These are phyloP conservation scores for Wolfiporia cocos DNA, from an alignment of 1,284 basidiomycete species.

Conservation along the genomic window DNA sequence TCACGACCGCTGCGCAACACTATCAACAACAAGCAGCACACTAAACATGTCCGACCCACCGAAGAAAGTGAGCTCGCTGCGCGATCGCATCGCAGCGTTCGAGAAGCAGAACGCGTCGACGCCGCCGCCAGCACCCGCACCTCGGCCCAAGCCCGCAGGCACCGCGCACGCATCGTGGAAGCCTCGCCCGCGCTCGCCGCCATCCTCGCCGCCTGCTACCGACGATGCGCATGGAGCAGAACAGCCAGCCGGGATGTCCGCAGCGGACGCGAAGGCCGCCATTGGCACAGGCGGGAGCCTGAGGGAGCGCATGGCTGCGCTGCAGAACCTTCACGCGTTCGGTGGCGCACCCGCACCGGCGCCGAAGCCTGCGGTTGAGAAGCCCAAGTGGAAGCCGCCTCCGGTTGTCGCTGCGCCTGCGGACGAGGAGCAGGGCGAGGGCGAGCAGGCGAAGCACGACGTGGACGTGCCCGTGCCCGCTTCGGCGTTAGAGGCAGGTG, in stretches of 20 bases:
- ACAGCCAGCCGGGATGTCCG: conserved; percentile 55
- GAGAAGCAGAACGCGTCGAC: conserved; percentile 48
- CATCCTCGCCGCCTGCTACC: conserved; percentile 28
- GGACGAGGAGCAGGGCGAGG: conserved; percentile 29
- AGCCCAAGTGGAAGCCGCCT: conserved; percentile 80
- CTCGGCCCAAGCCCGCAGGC: conserved; percentile 66
- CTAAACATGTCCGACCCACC: conserved; percentile 28
- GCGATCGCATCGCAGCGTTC: conserved; percentile 80
- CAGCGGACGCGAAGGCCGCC: conserved; percentile 78
- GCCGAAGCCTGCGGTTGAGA: conserved; percentile 59
- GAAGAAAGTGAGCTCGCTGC: conserved; percentile 66
- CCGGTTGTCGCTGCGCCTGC: conserved; percentile 39
- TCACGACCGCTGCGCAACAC: too few species aligned
- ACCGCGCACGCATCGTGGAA: conserved; percentile 66
- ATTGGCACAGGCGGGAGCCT: conserved; percentile 70
- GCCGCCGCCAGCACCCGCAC: conserved; percentile 42
- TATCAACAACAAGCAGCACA: too few species aligned
- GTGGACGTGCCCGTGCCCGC: conserved; percentile 34
- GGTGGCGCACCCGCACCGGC: conserved; percentile 50
- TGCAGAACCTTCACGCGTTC: conserved; percentile 76
- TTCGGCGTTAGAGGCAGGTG: conserved; percentile 29
- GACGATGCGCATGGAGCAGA: conserved; percentile 17
- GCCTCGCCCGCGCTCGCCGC: conserved; percentile 50
- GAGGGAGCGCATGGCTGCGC: conserved; percentile 89
- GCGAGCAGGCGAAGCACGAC: conserved; percentile 30